Conservation (phyloP, 176 grass and related monocot species). For the Carex myosuroides region DNA sequence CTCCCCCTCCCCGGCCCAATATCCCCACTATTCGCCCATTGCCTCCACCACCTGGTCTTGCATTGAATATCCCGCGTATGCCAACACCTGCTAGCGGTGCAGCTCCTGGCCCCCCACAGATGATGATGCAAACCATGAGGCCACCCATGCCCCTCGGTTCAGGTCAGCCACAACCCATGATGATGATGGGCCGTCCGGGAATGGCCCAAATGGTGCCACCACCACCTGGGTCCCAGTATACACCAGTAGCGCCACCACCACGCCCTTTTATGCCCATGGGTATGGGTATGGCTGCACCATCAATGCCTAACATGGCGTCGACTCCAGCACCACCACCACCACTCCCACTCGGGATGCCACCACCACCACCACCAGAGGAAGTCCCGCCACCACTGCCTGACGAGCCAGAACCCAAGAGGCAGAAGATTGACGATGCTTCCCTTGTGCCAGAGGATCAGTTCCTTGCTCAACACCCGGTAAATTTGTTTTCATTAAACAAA, state of each 20-base stretch:
- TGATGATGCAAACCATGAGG: slow-evolving; percentile 53
- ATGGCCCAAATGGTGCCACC: slow-evolving; percentile 52
- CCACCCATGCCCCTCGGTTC: slow-evolving; percentile 31
- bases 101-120: slow-evolving; percentile 41
- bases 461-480: slow-evolving; percentile 78
- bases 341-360: slow-evolving; percentile 40
- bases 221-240: slow-evolving; percentile 55
- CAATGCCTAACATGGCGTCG: slow-evolving; percentile 49
- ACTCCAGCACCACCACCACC: slow-evolving; percentile 35
- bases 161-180: slow-evolving; percentile 46
- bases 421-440: slow-evolving; percentile 67
- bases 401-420: slow-evolving; percentile 93
- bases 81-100: slow-evolving; percentile 22
- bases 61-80: slow-evolving; percentile 72
- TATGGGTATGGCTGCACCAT: slow-evolving; percentile 27
- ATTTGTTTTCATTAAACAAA: slow-evolving; percentile 6
- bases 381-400: slow-evolving; percentile 83
- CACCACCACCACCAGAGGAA: slow-evolving; percentile 81
- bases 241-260: slow-evolving; percentile 46
- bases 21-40: slow-evolving; percentile 43
- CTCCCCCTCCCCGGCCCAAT: slow-evolving; percentile 50
- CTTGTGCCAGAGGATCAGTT: slow-evolving; percentile 86
- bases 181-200: neutral
- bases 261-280: slow-evolving; percentile 39
- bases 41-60: slow-evolving; percentile 68